Conservation (phyloP, 1,284 basidiomycete genomes). For the Leccinum pallidistipes region DNA sequence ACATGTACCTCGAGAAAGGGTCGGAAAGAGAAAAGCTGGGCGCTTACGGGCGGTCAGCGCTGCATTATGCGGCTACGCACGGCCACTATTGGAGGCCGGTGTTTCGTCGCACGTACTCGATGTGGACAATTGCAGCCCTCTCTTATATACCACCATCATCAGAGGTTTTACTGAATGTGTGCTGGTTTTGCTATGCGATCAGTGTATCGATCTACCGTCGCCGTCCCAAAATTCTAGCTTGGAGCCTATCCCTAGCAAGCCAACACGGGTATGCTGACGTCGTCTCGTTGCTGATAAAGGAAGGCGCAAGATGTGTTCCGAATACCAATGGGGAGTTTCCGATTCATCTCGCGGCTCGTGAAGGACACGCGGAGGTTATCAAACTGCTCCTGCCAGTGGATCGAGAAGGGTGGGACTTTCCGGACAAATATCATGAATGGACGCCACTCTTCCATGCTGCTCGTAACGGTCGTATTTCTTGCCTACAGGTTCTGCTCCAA, state of each 20-base stretch:
- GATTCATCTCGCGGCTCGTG: constrained; percentile 96
- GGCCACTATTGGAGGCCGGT: constrained; percentile 80
- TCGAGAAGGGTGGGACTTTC: constrained; percentile 81
- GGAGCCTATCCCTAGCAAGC: constrained; percentile 91
- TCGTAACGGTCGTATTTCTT: constrained; percentile 80
- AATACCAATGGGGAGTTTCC: constrained; percentile 97
- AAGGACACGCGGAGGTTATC: constrained; percentile 88
- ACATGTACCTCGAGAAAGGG: constrained; percentile 77
- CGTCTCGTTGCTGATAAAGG: constrained; percentile 64
- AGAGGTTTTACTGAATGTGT: constrained; percentile 85
- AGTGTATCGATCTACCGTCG: constrained; percentile 49
- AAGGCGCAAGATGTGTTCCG: constrained; percentile 75
- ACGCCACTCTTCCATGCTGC: constrained; percentile 97
- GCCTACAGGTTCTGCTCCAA: constrained; percentile 76
- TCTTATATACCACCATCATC: constrained; percentile 92
- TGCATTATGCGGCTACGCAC: constrained; percentile 97
- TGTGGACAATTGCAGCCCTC: constrained; percentile 91
- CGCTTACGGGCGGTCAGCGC: constrained; percentile 88
- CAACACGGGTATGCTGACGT: constrained; percentile 89
- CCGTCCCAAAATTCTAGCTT: constrained; percentile 62
- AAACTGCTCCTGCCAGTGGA: constrained; percentile 60
- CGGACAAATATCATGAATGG: constrained; percentile 98
- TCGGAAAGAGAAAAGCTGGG: constrained; percentile 73
- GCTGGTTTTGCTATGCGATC: constrained; percentile 68
- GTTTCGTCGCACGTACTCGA: constrained; percentile 75